Base-by-base conservation (phyloP, 2,329 filamentous ascomycete genomes). In the Beauveria australis region DNA sequence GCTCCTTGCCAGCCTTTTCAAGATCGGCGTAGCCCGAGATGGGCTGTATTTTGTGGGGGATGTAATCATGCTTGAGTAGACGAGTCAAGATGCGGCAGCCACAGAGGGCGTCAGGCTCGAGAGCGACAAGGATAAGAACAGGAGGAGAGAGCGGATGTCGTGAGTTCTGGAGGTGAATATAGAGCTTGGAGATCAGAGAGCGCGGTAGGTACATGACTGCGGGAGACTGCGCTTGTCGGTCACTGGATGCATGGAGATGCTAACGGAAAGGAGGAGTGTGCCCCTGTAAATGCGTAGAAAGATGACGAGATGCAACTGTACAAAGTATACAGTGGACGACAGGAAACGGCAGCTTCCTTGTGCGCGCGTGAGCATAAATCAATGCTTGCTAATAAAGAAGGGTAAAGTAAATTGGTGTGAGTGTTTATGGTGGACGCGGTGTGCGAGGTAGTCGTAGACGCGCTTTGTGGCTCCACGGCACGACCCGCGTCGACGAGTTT, bases 1-100 rank as follows among this genome's bases (percentile, higher is more conserved):
- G 80, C 66, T 92, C 86, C 69, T 84, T 83, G 51, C 92, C 92
- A 24, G 88, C 88, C 67, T 85, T 87, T 70, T 90, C 83, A 52
- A 99, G 84, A 72, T 97, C 94, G 65, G 85, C 87, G 84, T 97
- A 97, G 60, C 94, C 94, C 22, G 91, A 86, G 59, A 99, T 88
- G 1, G 94, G 94, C 69, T 97, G 91, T 70, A 97, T 96, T 76
- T 97, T 97, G 78, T 97, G 93, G 16, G 89, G 90, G 67, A 99
- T 96, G 72, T 96, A 97, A 79, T 99, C 94, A 80, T 93, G 89
- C 76, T 96, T 97, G 63, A 99, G 81, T n/a, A 99, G 82, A 55
- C 89, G 84, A 3, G 93, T 96, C 53, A 99, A 85, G 63, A 99
- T 97, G 63, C 92, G 91, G 73, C 92, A 96, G 64, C 92, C 94